A percentile compares a stretch with the other conserved stretches of the same genome.
These are phyloP conservation scores for Fusarium papillatum DNA, from an alignment of 2,329 filamentous ascomycete genomes.

Conservation along the genomic window DNA sequence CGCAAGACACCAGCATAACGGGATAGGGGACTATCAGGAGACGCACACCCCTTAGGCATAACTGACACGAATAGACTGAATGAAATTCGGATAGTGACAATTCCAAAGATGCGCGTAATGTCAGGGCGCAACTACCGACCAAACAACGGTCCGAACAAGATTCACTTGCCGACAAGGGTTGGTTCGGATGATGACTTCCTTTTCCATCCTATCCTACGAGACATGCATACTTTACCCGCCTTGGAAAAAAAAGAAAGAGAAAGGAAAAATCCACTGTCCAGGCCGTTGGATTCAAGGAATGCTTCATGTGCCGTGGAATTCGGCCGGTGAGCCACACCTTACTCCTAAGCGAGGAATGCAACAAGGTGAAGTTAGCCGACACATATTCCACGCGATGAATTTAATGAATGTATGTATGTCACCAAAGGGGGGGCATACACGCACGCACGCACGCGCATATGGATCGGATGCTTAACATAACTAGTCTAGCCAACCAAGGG, in stretches of 20 bases:
- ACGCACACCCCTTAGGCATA: not conserved
- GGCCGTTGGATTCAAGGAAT: constrained; percentile 29
- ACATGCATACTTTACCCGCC: constrained; percentile 9
- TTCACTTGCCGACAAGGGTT: not conserved
- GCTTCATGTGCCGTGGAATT: constrained; percentile 11
- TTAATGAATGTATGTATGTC: not conserved
- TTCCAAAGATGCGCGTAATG: not conserved
- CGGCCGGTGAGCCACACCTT: constrained; percentile 18
- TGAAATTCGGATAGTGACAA: not conserved
- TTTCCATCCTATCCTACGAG: constrained; percentile 8
- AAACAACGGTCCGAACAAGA: not conserved
- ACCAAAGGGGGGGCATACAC: not conserved
- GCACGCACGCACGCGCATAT: not conserved
- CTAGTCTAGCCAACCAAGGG: not conserved
- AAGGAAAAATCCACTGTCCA: constrained; percentile 15
- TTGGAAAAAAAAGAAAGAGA: not conserved
- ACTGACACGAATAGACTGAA: not conserved
- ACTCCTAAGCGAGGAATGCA: constrained; percentile 26
- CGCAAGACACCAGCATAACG: not conserved
- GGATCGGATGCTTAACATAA: not conserved
- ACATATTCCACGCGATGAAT: constrained; percentile 6
- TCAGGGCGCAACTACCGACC: not conserved
- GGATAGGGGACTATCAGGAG: not conserved
- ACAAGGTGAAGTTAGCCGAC: not conserved
- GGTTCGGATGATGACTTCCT: not conserved